Evolutionary conservation across 1,284 basidiomycete genomes (phyloP).

Genomic region (Sanghuangporus baumii): DNA sequence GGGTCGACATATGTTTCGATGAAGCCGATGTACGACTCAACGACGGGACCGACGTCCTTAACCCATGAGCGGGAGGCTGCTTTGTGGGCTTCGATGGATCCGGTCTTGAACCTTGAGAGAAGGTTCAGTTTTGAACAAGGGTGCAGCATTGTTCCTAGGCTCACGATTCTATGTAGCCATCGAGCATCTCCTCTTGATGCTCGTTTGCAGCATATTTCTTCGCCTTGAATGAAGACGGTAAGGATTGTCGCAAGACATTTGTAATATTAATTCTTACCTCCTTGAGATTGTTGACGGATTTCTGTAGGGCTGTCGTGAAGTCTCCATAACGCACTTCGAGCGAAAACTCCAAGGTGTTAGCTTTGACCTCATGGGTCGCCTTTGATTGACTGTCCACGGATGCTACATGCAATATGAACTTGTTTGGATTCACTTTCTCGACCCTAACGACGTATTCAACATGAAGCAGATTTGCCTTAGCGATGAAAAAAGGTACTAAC

Average conservation of each 20-base stretch:
- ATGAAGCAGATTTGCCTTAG: neutral
- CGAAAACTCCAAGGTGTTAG: constrained; percentile 38
- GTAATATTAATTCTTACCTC: constrained; percentile 39
- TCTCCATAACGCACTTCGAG: constrained; percentile 71
- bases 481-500: constrained; percentile 31
- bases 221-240: constrained; percentile 38
- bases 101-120: constrained; percentile 57
- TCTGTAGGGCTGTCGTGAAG: constrained; percentile 49
- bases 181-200: constrained; percentile 68
- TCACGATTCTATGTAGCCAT: constrained; percentile 73
- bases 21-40: constrained; percentile 78
- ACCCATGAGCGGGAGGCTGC: constrained; percentile 77
- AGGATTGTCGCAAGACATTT: neutral
- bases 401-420: constrained; percentile 69
- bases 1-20: constrained; percentile 71
- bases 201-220: constrained; percentile 69
- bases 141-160: constrained; percentile 20
- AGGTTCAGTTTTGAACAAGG: neutral
- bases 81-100: constrained; percentile 75
- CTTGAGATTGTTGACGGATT: constrained; percentile 48
- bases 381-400: constrained; percentile 45
- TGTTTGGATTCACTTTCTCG: constrained; percentile 23
- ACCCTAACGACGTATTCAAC: constrained; percentile 10
- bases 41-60: constrained; percentile 79
- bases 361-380: constrained; percentile 40